Conservation (phyloP, 768 basidiomycete species). For the Boletus subcaerulescens region DNA sequence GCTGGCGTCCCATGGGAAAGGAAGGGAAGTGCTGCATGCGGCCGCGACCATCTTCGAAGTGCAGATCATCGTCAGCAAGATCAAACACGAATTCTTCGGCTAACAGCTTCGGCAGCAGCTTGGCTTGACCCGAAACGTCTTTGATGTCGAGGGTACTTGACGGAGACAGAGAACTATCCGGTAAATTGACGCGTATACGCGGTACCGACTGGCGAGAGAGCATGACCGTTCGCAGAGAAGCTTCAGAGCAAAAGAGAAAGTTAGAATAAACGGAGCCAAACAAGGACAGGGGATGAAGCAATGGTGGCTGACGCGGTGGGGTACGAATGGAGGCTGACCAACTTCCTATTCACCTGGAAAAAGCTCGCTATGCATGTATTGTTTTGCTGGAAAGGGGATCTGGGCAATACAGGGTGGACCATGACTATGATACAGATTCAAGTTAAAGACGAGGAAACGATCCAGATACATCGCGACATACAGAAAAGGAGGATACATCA, state of each 20-base stretch:
- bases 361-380: not conserved
- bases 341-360: not conserved
- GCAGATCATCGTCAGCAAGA: constrained; percentile 7
- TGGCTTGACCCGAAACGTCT: constrained; percentile 16
- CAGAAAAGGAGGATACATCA: constrained; percentile 21
- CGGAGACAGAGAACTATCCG: constrained; percentile 16
- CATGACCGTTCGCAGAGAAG: constrained; percentile 16
- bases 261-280: constrained; percentile 8
- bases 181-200: constrained; percentile 20
- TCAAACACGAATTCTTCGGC: constrained; percentile 18
- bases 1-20: constrained; percentile 29
- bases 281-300: not conserved
- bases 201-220: constrained; percentile 15
- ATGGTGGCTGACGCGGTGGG: constrained; percentile 18
- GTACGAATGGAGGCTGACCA: constrained; percentile 23
- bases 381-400: not conserved
- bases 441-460: constrained; percentile 8
- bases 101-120: constrained; percentile 19
- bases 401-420: not conserved
- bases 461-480: constrained; percentile 24
- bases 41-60: constrained; percentile 9
- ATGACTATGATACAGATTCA: constrained; percentile 7
- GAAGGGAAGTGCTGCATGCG: constrained; percentile 25
- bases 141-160: constrained; percentile 29
- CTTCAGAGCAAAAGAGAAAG: constrained; percentile 6